Conservation (phyloP, 768 basidiomycete species). For the Mrakia hoshinonis region DNA sequence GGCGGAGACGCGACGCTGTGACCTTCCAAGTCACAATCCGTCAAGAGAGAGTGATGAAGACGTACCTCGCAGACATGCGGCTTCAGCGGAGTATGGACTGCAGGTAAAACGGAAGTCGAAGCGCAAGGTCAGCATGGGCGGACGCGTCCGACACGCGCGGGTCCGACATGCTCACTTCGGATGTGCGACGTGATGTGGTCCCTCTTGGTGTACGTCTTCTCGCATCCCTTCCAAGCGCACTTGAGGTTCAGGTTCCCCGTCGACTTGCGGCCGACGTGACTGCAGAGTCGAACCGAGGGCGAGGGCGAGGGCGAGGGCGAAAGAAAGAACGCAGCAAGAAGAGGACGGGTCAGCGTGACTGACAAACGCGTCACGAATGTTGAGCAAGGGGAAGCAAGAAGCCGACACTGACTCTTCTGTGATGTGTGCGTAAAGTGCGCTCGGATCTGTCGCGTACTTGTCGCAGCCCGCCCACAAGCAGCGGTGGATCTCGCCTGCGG, state of each 20-base stretch:
- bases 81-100: slow-evolving; percentile 92
- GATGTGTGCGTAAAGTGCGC: slow-evolving; percentile 82
- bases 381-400: neutral
- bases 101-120: neutral
- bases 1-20: neutral
- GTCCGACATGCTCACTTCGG: slow-evolving; percentile 52
- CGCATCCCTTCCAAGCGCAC: slow-evolving; percentile 94
- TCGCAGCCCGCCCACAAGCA: slow-evolving; percentile 19
- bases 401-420: slow-evolving; percentile 55
- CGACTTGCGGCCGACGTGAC: slow-evolving; percentile 83
- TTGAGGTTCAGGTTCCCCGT: slow-evolving; percentile 93
- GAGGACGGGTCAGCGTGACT: too few species aligned
- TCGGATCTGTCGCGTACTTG: slow-evolving; percentile 50
- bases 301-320: neutral
- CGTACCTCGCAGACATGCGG: slow-evolving; percentile 78
- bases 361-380: too few species aligned
- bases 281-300: neutral
- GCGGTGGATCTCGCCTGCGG: slow-evolving; percentile 8
- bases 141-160: neutral
- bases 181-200: slow-evolving; percentile 98
- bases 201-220: slow-evolving; percentile 83
- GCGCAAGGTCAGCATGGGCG: neutral
- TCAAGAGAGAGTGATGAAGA: neutral
- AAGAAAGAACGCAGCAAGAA: too few species aligned
- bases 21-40: neutral